Evolutionary conservation across 768 basidiomycete species (phyloP), one percentile per base, ranked within the genome.

Genomic region (Serendipita sp.): DNA sequence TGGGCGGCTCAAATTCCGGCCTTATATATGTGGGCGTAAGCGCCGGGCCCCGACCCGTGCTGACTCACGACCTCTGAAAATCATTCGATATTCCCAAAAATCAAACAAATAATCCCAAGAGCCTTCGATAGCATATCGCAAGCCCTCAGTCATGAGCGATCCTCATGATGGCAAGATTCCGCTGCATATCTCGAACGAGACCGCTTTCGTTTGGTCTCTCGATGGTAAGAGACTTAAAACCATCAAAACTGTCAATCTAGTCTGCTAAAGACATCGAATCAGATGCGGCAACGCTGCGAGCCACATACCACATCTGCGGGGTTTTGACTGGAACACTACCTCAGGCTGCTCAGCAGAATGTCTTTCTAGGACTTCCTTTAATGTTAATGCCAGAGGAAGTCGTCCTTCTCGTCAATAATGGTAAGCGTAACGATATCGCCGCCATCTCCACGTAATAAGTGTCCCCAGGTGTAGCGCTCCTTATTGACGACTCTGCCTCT

Each of bases 311-410:
- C 65, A 80, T 98, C 54, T 92, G 89, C 70, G 93, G 95, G 41
- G 78, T 92, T 48, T 75, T 97, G 48, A 80, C 84, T 0, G 96
- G 96, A 0, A 98, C 96, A 0, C 82, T 99, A 13, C 94, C 96
- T 1, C 92, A 93, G 71, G 79, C 98, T 0, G 86, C 92, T 1
- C 94, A 97, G 70, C 96, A 99, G 75, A 99, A 99, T 76, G 83
- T 88, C 2, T 99, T 99, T 72, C 78, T 99, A 38, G 96, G 96
- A 4, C 76, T 92, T n/a, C 96, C 96, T 0, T 77, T 96, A 3
- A 76, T 89, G 5, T 77, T 98, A 1, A 82, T 90, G 75, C 90
- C 92, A 0, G 96, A 99, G 74, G 96, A 98, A 72, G 91, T 86
- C 7, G 90, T 89, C 10, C 78, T 94, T 37, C 83, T 98, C 3